Evolutionary conservation across 2,329 filamentous ascomycete genomes (phyloP).

Genomic region (Sclerotinia glacialis): DNA sequence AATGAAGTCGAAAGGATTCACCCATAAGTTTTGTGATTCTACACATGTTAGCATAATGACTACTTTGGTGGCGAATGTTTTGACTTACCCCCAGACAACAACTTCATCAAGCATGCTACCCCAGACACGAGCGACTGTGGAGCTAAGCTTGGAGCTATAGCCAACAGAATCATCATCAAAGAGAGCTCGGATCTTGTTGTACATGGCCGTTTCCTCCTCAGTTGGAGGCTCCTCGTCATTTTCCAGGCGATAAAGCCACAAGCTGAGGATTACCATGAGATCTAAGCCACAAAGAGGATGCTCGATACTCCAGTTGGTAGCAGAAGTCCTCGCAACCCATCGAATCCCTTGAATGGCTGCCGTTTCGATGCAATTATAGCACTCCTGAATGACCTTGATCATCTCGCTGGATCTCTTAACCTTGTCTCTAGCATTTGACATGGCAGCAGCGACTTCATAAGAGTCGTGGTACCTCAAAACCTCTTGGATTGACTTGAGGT

Average conservation of each 20-base stretch:
- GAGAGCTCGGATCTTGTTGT: constrained; percentile 84
- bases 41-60: constrained; percentile 45
- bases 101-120: constrained; percentile 98
- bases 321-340: constrained; percentile 96
- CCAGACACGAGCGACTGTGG: constrained; percentile 93
- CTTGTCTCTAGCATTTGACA: constrained; percentile 90
- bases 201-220: constrained; percentile 82
- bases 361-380: constrained; percentile 96
- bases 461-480: constrained; percentile 95
- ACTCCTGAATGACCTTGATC: constrained; percentile 97
- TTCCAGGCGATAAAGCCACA: constrained; percentile 99
- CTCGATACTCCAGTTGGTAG: constrained; percentile 98
- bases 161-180: constrained; percentile 87
- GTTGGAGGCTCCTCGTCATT: constrained; percentile 92
- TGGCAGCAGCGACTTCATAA: constrained; percentile 93
- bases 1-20: constrained; percentile 95
- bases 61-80: neutral
- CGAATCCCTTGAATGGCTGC: constrained; percentile 91
- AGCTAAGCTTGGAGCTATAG: constrained; percentile 81
- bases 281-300: constrained; percentile 95
- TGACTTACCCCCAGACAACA: constrained; percentile 95
- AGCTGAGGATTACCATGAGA: constrained; percentile 93
- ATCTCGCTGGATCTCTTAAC: constrained; percentile 95
- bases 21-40: constrained; percentile 95
- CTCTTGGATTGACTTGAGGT: constrained; percentile 90